phyloP scores from a whole-genome alignment of 2,329 filamentous ascomycete genomes.

The Neophaeococcomyces mojaviensis region DNA sequence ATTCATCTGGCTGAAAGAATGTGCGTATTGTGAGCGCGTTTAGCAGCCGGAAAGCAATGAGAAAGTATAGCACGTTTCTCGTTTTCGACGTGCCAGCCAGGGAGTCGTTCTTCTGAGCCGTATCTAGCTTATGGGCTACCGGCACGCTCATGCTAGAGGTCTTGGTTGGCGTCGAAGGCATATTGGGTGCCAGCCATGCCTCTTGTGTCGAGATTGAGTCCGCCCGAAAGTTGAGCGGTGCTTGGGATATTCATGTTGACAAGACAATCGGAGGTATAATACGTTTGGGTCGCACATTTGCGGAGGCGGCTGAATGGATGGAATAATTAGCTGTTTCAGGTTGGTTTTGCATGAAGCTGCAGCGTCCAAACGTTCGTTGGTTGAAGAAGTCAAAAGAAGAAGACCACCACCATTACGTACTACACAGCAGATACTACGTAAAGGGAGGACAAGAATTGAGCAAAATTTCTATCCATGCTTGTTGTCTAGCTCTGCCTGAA shows the following conservation, averaged over 20 bases:
- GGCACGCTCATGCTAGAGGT: background rate
- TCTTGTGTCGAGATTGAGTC: background rate
- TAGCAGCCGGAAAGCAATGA: constrained; percentile 64
- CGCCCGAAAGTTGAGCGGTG: background rate
- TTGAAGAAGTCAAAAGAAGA: background rate
- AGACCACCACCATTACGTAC: background rate
- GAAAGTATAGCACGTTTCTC: constrained; percentile 29
- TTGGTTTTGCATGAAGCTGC: background rate
- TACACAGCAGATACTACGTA: background rate
- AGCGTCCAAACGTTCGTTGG: no score
- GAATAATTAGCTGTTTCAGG: constrained; percentile 2
- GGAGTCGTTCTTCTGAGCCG: background rate
- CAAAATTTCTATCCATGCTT: background rate
- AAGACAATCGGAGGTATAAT: background rate
- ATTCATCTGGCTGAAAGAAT: constrained; percentile 98
- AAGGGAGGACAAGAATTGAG: background rate
- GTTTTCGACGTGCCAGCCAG: background rate
- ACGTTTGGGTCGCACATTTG: background rate
- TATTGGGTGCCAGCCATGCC: background rate
- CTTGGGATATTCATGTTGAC: background rate
- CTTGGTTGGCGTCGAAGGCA: background rate
- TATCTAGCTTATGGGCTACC: background rate
- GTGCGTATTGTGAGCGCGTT: constrained; percentile 74
- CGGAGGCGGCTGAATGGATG: background rate
- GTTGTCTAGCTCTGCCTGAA: background rate